phyloP scores from a whole-genome alignment of 2,329 filamentous ascomycete genomes.

The Chalaropsis ovoidea region DNA sequence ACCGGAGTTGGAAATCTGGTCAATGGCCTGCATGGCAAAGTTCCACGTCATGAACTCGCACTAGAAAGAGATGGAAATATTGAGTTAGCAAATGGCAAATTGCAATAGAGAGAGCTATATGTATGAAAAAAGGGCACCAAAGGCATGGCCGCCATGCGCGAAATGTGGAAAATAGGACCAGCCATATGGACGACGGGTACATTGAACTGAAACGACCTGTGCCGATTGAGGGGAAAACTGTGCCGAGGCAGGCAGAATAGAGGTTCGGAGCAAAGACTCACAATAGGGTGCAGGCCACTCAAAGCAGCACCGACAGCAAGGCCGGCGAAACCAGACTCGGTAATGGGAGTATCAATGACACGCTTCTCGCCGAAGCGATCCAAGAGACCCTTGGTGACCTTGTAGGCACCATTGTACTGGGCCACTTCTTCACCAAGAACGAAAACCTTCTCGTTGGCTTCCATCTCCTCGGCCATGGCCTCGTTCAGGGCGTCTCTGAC shows the following conservation, averaged over 20 bases:
- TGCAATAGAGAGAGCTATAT: neutral
- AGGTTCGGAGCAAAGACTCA: conserved; percentile 42
- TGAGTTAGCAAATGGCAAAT: conserved; percentile 18
- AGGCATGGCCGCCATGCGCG: neutral
- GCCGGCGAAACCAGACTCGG: conserved; percentile 89
- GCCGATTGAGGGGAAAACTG: neutral
- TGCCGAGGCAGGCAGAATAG: neutral
- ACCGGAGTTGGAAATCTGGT: conserved; percentile 97
- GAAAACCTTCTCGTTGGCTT: conserved; percentile 89
- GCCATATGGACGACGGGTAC: no score
- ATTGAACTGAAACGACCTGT: neutral
- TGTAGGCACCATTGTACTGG: conserved; percentile 99
- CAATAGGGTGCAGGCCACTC: conserved; percentile 85
- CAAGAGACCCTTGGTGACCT: conserved; percentile 94
- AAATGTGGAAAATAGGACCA: no score
- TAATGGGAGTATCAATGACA: conserved; percentile 97
- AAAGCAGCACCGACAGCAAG: conserved; percentile 90
- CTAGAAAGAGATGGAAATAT: conserved; percentile 37
- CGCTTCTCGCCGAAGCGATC: conserved; percentile 96
- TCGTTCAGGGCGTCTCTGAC: conserved; percentile 97
- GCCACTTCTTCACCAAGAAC: conserved; percentile 95
- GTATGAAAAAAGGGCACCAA: neutral
- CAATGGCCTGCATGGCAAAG: conserved; percentile 99
- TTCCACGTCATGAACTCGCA: conserved; percentile 99
- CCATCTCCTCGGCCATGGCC: conserved; percentile 93